Evolutionary conservation across 106 monocot species (phyloP), one percentile per base, ranked within the genome.

Genomic region (Phalaenopsis aphrodite): DNA sequence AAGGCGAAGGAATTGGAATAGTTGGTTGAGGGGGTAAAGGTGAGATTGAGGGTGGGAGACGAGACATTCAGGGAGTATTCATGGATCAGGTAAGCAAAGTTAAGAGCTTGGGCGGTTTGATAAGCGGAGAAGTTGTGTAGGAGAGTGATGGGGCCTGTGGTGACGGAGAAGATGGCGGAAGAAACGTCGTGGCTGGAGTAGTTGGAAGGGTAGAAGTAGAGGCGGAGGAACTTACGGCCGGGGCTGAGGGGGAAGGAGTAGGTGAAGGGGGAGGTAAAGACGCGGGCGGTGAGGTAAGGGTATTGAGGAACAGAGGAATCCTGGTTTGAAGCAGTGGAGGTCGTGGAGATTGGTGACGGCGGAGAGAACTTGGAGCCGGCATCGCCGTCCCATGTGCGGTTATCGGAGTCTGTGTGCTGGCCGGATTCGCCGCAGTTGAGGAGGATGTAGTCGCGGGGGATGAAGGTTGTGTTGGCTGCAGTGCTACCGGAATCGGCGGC

Each of bases 151-250:
- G 82, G 78, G 36, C 79, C 79, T 72, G 85, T 82, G 36, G 84
- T 84, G 78, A 92, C 89, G 85, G 89, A 52, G 81, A 92, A 92
- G 68, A 81, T 68, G 57, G 87, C 82, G 43, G 79, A 75, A 79
- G 85, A 56, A 52, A 86, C 81, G 41, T 39, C 55, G 77, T 21
- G 72, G 76, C 17, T 42, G 47, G 78, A 41, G 81, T 84, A 89
- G 80, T 86, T 79, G 73, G 83, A 43, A 7, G 83, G 83, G 83
- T 78, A 83, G 83, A 83, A 83, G 83, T 83, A 78, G 72, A 83
- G 79, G 41, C 92, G 85, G 84, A 92, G 66, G 82, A 84, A 92
- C 74, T 89, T 86, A 56, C 87, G 92, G 82, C 87, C 89, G 43
- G 87, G 72, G 82, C 61, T 78, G 71, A 89, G 85, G n/a, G 89